These are phyloP conservation scores for Stropharia rugosoannulata DNA, from an alignment of 768 basidiomycete genomes.

Conservation along the genomic window DNA sequence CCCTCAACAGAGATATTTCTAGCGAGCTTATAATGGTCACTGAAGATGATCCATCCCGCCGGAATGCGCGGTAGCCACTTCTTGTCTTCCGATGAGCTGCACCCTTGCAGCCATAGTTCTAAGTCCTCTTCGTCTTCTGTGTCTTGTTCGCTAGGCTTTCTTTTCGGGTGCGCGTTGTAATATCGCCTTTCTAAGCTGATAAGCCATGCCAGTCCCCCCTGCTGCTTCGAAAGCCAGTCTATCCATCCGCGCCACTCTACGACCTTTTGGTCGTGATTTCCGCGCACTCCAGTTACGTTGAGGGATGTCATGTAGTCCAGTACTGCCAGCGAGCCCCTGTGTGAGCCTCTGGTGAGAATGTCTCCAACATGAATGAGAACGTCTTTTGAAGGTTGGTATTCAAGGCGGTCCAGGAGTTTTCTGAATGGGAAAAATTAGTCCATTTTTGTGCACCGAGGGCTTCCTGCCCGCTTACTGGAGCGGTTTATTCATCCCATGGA, in stretches of 20 bases:
- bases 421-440: slow-evolving; percentile 32
- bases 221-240: slow-evolving; percentile 62
- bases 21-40: slow-evolving; percentile 78
- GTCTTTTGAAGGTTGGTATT: slow-evolving; percentile 61
- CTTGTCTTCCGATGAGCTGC: slow-evolving; percentile 19
- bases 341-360: slow-evolving; percentile 67
- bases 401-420: slow-evolving; percentile 57
- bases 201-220: slow-evolving; percentile 58
- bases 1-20: slow-evolving; percentile 58
- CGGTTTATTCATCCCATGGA: slow-evolving; percentile 78
- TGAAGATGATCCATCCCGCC: slow-evolving; percentile 69
- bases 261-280: slow-evolving; percentile 92
- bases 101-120: slow-evolving; percentile 16
- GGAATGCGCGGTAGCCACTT: slow-evolving; percentile 56
- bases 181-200: slow-evolving; percentile 43
- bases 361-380: slow-evolving; percentile 84
- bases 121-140: neutral
- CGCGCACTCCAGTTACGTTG: slow-evolving; percentile 78
- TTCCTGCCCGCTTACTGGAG: slow-evolving; percentile 52
- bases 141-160: neutral
- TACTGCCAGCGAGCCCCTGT: slow-evolving; percentile 58
- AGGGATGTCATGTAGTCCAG: slow-evolving; percentile 63
- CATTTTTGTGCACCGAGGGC: neutral
- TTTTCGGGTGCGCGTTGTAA: slow-evolving; percentile 26
- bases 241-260: slow-evolving; percentile 91